Conservation (phyloP, 2,329 filamentous ascomycete genomes). For the Cladorrhinum sp. region DNA sequence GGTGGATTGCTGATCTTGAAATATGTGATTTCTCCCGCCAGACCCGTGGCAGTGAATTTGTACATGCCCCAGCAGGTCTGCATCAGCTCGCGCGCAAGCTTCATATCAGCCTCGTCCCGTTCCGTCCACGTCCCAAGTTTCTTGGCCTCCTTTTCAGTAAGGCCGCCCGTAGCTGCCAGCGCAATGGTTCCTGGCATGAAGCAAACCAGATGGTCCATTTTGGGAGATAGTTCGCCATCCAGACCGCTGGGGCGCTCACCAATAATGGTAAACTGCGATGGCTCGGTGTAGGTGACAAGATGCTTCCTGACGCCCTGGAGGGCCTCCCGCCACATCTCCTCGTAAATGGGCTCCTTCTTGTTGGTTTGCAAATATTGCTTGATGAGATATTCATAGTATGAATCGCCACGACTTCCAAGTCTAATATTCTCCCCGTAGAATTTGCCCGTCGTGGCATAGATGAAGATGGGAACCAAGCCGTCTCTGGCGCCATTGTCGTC, state of each 20-base stretch:
- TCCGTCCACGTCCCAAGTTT: constrained; percentile 70
- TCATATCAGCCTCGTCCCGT: constrained; percentile 81
- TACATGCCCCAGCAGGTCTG: constrained; percentile 99
- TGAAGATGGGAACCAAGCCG: constrained; percentile 87
- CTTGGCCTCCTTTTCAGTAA: constrained; percentile 71
- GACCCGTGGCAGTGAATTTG: constrained; percentile 79
- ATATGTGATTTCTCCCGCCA: constrained; percentile 93
- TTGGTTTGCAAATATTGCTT: constrained; percentile 97
- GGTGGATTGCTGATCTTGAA: constrained; percentile 75
- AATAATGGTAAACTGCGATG: constrained; percentile 80
- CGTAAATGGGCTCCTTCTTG: constrained; percentile 78
- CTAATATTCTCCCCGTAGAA: constrained; percentile 86
- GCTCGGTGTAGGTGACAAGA: constrained; percentile 81
- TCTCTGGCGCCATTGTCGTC: constrained; percentile 77
- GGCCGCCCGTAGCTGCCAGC: constrained; percentile 76
- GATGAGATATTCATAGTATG: constrained; percentile 98
- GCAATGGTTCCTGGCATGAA: constrained; percentile 97
- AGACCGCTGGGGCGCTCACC: constrained; percentile 81
- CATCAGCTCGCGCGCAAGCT: constrained; percentile 83
- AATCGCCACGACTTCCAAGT: constrained; percentile 89
- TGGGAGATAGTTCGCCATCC: constrained; percentile 63
- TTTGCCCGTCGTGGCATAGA: constrained; percentile 72
- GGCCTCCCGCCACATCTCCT: constrained; percentile 89
- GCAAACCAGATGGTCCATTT: constrained; percentile 98
- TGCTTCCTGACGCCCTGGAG: constrained; percentile 85